Evolutionary conservation across 345 rosid genomes (phyloP).

Genomic region (Zanthoxylum bungeanum): DNA sequence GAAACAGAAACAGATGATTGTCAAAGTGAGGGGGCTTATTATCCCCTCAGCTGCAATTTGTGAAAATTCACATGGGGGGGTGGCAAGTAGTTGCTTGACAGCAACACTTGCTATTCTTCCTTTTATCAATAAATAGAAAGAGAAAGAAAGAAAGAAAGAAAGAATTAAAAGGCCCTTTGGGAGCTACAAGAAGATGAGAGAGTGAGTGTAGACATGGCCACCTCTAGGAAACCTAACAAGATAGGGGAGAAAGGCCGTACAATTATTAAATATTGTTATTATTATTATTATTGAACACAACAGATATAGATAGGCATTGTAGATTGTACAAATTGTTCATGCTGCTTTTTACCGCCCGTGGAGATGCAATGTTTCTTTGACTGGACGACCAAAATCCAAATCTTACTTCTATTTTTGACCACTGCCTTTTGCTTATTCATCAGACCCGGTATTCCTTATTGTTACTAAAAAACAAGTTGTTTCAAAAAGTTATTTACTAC

Average conservation of each 20-base stretch:
- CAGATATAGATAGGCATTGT: too few relatives aligned
- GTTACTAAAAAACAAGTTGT: background rate
- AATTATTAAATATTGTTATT: too few relatives aligned
- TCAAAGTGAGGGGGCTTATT: background rate
- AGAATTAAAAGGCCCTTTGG: too few relatives aligned
- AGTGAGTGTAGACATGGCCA: constrained; percentile 28
- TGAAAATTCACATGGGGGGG: constrained; percentile 44
- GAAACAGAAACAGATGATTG: too few relatives aligned
- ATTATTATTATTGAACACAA: too few relatives aligned
- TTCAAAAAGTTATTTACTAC: background rate
- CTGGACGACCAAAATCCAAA: constrained; percentile 25
- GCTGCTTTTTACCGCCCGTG: constrained; percentile 22
- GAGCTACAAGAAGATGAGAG: background rate
- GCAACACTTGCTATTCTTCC: constrained; percentile 23
- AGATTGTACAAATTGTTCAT: constrained; percentile 3
- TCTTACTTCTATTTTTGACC: constrained; percentile 21
- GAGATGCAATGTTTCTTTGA: too few relatives aligned
- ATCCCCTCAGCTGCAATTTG: constrained; percentile 4
- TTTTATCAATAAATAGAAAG: constrained; percentile 7
- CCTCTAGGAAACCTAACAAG: constrained; percentile 29
- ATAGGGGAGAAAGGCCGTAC: constrained; percentile 12
- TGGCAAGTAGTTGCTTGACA: constrained; percentile 35
- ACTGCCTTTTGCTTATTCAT: constrained; percentile 4
- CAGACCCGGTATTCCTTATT: constrained; percentile 4
- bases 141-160: too few relatives aligned